Percentiles rank a stretch among this genome's conserved stretches.
These are phyloP conservation scores for Corymbia citriodora DNA, from an alignment of 441 rosid species.

Conservation along the genomic window DNA sequence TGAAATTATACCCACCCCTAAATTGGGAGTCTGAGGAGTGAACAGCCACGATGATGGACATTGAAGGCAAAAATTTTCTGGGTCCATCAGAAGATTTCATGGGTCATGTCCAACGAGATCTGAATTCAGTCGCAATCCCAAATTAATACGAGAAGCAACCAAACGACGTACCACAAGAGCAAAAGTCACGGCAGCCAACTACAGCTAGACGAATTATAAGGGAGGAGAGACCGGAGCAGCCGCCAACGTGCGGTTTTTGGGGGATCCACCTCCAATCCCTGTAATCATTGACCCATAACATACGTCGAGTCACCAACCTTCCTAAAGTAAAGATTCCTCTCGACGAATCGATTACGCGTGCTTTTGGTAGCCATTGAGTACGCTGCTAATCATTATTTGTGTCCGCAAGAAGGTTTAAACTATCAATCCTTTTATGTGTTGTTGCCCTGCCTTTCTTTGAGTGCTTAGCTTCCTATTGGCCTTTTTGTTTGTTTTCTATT, in stretches of 20 bases:
- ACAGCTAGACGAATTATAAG: background rate
- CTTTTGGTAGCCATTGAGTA: background rate
- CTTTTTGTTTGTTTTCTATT: background rate
- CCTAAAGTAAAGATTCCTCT: background rate
- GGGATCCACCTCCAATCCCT: background rate
- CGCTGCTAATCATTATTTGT: background rate
- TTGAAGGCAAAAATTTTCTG: background rate
- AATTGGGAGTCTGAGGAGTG: no score
- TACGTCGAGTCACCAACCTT: background rate
- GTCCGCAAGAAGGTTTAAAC: background rate
- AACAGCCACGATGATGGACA: background rate
- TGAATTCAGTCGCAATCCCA: background rate
- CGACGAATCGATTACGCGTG: background rate
- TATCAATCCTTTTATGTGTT: background rate
- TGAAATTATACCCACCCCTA: no score
- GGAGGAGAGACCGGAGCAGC: background rate
- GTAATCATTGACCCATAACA: background rate
- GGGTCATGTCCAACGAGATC: background rate
- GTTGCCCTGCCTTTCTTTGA: background rate
- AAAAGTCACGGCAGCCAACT: background rate
- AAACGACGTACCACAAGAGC: background rate
- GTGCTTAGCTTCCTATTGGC: background rate
- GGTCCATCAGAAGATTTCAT: background rate
- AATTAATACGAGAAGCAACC: background rate
- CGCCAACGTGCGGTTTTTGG: background rate